These are phyloP conservation scores for Penicillium sclerotiorum DNA, from an alignment of 2,329 filamentous ascomycete genomes.

Conservation along the genomic window DNA sequence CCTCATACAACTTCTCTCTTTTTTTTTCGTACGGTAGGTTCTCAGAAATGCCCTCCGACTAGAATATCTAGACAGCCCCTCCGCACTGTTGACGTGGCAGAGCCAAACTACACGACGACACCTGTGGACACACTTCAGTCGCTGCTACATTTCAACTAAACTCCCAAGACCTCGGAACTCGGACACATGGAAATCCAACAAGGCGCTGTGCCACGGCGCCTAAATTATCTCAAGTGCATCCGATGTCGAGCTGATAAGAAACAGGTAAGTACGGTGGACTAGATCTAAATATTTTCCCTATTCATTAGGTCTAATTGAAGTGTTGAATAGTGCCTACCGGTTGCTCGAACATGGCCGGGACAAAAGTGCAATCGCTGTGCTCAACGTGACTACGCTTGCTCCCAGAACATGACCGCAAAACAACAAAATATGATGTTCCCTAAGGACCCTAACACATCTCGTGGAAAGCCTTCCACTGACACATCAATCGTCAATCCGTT, in stretches of 20 bases:
- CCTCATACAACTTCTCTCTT: neutral
- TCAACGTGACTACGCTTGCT: neutral
- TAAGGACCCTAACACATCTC: neutral
- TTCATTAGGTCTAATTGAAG: neutral
- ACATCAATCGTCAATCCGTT: neutral
- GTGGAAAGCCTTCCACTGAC: neutral
- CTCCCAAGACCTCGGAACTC: no score
- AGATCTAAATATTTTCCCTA: neutral
- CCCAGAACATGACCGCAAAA: neutral
- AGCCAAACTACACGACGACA: neutral
- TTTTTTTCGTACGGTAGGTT: neutral
- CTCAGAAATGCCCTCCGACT: neutral
- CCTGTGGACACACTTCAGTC: neutral
- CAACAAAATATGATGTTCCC: neutral
- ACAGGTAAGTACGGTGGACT: neutral
- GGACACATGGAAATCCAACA: neutral
- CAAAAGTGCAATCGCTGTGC: neutral
- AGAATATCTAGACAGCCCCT: neutral
- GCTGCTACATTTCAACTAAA: neutral
- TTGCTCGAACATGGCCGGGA: neutral
- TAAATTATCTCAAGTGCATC: neutral
- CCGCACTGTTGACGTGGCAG: neutral
- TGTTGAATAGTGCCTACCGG: neutral
- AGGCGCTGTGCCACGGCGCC: neutral
- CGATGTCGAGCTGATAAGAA: neutral